Conservation (phyloP, 1,284 basidiomycete genomes). For the Cryptococcus sp. region DNA sequence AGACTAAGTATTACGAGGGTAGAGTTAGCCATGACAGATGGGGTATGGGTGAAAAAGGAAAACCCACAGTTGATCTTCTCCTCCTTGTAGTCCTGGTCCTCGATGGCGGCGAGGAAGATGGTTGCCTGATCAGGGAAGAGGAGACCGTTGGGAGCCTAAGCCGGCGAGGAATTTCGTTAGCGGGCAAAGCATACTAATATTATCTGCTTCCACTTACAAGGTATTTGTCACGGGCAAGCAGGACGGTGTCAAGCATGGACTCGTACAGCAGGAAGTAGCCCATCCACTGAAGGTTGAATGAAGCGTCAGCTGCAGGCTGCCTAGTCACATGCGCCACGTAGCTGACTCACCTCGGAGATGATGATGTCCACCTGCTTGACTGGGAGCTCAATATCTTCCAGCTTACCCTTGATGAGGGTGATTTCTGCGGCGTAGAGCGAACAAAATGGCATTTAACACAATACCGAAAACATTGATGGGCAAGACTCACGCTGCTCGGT, state of each 20-base stretch:
- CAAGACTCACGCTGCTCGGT: constrained; percentile 71
- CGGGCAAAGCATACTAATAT: background rate
- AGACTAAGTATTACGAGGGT: constrained; percentile 62
- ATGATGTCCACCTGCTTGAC: constrained; percentile 94
- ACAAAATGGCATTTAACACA: background rate
- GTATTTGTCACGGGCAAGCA: constrained; percentile 95
- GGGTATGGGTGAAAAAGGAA: background rate
- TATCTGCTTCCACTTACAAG: constrained; percentile 55
- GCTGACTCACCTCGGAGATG: constrained; percentile 73
- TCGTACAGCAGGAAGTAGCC: constrained; percentile 76
- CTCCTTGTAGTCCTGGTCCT: constrained; percentile 99
- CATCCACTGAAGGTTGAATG: constrained; percentile 45
- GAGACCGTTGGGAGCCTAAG: constrained; percentile 71
- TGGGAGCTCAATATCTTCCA: constrained; percentile 86
- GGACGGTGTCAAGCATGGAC: constrained; percentile 98
- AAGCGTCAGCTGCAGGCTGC: constrained; percentile 7
- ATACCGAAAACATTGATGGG: background rate
- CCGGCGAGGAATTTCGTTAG: too few relatives aligned
- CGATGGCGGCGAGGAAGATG: constrained; percentile 93
- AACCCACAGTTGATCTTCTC: constrained; percentile 96
- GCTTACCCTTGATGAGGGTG: constrained; percentile 95
- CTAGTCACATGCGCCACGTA: background rate
- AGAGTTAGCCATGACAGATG: background rate
- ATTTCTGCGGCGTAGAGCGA: constrained; percentile 66
- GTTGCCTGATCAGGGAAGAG: constrained; percentile 97